Base-by-base conservation (phyloP, 106 monocot genomes). In the Allium fistulosum region DNA sequence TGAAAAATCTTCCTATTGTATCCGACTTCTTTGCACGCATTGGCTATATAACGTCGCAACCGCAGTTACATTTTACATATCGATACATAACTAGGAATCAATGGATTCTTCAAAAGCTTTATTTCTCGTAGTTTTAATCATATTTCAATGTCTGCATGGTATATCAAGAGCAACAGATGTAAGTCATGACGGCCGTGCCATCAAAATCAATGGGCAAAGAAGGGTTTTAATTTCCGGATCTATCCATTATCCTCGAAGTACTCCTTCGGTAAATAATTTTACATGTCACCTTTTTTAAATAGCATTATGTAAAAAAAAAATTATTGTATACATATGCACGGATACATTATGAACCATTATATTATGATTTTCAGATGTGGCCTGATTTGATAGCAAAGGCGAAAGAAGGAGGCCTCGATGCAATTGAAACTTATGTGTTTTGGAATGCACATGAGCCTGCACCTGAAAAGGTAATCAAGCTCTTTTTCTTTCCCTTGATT, bases 371-470 rank as follows among this genome's bases (percentile, higher is more conserved):
- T 46, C 52, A 82, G 82, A 82, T 78, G 82, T 82, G 82, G 82
- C 75, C 78, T 7, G 67, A 67, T 12, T 49, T 82, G 50, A 82
- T 82, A 14, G 17, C 57, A 37, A 78, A 78, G 17, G 74, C 82
- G 0, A 78, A 71, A 66, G 71, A 57, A n/a, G 82, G 82, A 6
- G 82, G 82, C 12, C 61, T 82, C 1, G 78, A 83, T 48, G 46
- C 57, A 4, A 83, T 83, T 10, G 75, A 78, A 50, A 83, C 82
- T 13, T 83, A 83, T 66, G 78, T 83, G 0, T 83, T 83, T 51
- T 83, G 82, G 82, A 78, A 83, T 55, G 58, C 67, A 17, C 82
- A 83, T 53, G 69, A 80, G 52, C 74, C 79, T 49, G 61, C 14
- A 1, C 65, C 22, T 7, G 17, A 69, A 6, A 49, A 76, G 63